Percentiles rank a stretch among this genome's conserved stretches.
These are phyloP conservation scores for Gossypium australe DNA, from an alignment of 345 rosid species.

Conservation along the genomic window DNA sequence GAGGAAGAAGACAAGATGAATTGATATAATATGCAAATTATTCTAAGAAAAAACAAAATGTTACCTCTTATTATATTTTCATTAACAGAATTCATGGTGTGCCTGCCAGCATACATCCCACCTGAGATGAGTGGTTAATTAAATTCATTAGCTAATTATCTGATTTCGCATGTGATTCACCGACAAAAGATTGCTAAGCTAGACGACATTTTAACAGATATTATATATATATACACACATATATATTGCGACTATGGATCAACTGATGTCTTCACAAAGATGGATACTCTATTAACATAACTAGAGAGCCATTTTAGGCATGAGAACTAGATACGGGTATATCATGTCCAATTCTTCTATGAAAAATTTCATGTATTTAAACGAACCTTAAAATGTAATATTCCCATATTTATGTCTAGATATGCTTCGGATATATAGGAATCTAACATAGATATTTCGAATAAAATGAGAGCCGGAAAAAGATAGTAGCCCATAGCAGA, in stretches of 20 bases:
- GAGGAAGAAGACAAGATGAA: background rate
- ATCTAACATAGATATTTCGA: no score
- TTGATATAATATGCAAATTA: background rate
- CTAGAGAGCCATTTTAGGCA: no score
- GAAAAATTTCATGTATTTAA: no score
- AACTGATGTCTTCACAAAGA: background rate
- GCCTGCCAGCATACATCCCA: background rate
- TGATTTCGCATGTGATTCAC: slow-evolving; percentile 10
- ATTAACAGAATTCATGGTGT: background rate
- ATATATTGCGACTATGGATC: background rate
- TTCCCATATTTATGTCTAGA: no score
- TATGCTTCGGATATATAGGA: no score
- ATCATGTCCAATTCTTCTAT: no score
- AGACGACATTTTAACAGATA: background rate
- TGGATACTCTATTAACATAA: background rate
- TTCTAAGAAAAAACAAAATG: background rate
- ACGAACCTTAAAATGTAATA: no score
- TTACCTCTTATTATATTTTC: background rate
- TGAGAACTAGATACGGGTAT: no score
- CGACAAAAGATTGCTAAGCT: background rate
- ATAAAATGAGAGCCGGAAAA: no score
- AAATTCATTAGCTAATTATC: background rate
- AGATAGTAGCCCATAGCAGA: background rate
- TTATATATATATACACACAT: background rate
- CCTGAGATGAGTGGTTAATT: background rate